Percentiles rank a stretch among this genome's conserved stretches.
These are phyloP conservation scores for Solanum bukasovii DNA, from an alignment of 257 asterid species.

Conservation along the genomic window DNA sequence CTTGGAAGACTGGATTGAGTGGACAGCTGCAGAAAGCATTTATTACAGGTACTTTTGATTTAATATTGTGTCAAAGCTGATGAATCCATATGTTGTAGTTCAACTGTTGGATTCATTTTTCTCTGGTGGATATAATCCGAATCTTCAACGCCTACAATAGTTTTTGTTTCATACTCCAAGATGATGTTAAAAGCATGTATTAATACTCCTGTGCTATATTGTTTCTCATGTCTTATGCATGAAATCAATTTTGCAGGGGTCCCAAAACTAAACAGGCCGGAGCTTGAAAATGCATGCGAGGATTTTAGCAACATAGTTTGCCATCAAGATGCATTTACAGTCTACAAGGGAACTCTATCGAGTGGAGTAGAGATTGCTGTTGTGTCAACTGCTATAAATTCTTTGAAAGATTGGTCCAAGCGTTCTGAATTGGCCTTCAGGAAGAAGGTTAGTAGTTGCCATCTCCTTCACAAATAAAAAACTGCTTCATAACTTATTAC, in stretches of 20 bases:
- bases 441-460: constrained; percentile 14
- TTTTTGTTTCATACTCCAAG: background rate
- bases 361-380: constrained; percentile 87
- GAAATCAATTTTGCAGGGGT: constrained; percentile 18
- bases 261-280: constrained; percentile 34
- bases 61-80: background rate
- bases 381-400: constrained; percentile 30
- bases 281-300: constrained; percentile 85
- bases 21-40: constrained; percentile 94
- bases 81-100: background rate
- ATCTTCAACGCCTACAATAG: background rate
- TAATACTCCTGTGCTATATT: background rate
- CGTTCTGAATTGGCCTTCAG: constrained; percentile 24
- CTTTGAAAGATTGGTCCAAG: constrained; percentile 28
- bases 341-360: constrained; percentile 75
- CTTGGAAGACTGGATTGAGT: constrained; percentile 93
- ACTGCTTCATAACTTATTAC: background rate
- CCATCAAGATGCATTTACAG: constrained; percentile 46
- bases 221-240: background rate
- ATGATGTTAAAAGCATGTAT: background rate
- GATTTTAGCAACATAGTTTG: constrained; percentile 90
- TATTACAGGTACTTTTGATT: constrained; percentile 49
- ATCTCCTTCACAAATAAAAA: background rate
- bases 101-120: background rate
- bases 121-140: background rate